phyloP scores from a whole-genome alignment of 352 stramenopile species.

The Thraustotheca clavata region DNA sequence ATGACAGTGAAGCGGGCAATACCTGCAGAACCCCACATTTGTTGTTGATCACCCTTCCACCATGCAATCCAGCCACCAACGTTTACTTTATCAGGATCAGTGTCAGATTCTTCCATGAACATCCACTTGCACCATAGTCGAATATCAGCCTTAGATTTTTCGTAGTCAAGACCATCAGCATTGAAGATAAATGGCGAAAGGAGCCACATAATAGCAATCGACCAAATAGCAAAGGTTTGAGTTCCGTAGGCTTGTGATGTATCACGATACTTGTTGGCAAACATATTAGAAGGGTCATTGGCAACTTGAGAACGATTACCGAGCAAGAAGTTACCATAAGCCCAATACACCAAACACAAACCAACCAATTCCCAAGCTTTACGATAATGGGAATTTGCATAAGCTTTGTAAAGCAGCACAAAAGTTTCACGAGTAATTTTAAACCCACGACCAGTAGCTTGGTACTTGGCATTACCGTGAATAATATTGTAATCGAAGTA shows the following conservation, averaged over 20 bases:
- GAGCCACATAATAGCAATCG: conserved; percentile 63
- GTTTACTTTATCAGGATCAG: conserved; percentile 58
- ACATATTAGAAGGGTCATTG: conserved; percentile 36
- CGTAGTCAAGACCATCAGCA: conserved; percentile 74
- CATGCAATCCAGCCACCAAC: conserved; percentile 65
- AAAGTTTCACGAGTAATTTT: conserved; percentile 80
- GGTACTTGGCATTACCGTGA: conserved; percentile 70
- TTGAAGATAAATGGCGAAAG: conserved; percentile 80
- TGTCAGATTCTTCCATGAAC: conserved; percentile 57
- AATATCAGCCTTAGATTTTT: conserved; percentile 77
- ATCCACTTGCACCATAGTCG: conserved; percentile 70
- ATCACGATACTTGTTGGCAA: conserved; percentile 50
- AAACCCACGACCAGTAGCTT: conserved; percentile 71
- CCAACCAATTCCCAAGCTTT: conserved; percentile 73
- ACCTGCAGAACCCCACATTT: conserved; percentile 60
- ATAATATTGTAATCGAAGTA: conserved; percentile 82
- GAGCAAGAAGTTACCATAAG: conserved; percentile 51
- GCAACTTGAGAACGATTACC: conserved; percentile 31
- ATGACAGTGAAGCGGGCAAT: conserved; percentile 70
- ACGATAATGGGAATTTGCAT: conserved; percentile 59
- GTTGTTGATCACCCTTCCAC: conserved; percentile 69
- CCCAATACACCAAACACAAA: conserved; percentile 62
- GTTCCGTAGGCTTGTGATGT: conserved; percentile 70
- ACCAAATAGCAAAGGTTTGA: conserved; percentile 75
- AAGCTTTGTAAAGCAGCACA: conserved; percentile 74